Base-by-base conservation (phyloP, 306 rosid genomes). In the Cucurbita ficifolia region DNA sequence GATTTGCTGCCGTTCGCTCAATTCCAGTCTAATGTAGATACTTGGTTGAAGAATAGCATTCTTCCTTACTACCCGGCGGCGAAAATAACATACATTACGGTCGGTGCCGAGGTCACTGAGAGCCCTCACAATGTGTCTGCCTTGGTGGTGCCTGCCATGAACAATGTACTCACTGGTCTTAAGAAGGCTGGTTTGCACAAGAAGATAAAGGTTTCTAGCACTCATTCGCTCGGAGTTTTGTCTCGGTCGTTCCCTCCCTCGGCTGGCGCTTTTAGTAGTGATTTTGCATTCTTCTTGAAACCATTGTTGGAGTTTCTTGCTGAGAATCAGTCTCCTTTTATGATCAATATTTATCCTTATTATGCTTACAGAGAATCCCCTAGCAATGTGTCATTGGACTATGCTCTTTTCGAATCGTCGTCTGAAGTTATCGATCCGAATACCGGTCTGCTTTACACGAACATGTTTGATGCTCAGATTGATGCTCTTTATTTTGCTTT, bases 191-290 rank as follows among this genome's bases (percentile, higher is more conserved):
- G 97, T 60, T 80, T 94, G 63, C 87, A 84, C 65, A 91, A 85
- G 82, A 91, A 79, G 89, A 94, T 94, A 6, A 94, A 84, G 71
- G 90, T 94, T 76, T 89, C 99, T 29, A 94, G 86, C 56, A 91
- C 99, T n/a, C 97, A 84, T 85, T 94, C 97, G 58, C 99, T 94
- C 0, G 96, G 99, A 45, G 92, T 94, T 82, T 72, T 94, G 77
- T 94, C 99, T 9, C 87, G 97, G 52, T 91, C 99, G 2, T 94
- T 91, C 76, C 99, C 99, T 17, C 99, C 99, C 49, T 94, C 99
- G 51, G 99, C 97, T 0, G 99, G 99, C 22, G 99, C 99, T 13
- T 91, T 94, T 81, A 88, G 86, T 79, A 94, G 99, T 56, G 85
- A 88, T 68, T 88, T 80, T 78, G 99, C 99, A 0, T 89, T 78